Percentiles rank a stretch among this genome's conserved stretches.
Conservation (phyloP, 2,329 filamentous ascomycete genomes). For the Talaromyces sp. region DNA sequence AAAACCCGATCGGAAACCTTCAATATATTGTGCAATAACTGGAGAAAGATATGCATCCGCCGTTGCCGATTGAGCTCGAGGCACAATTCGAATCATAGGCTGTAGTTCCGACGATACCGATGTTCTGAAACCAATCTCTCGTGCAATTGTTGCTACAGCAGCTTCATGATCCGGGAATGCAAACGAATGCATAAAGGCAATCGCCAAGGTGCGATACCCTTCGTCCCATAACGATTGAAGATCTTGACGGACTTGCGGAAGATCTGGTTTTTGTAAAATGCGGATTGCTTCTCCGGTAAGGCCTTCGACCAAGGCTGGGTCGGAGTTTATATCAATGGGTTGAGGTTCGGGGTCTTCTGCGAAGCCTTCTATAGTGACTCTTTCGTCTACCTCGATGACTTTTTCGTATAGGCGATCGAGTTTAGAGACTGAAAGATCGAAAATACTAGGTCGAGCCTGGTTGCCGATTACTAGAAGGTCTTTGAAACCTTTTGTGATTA, state of each 20-base stretch:
- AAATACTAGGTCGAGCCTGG: slow-evolving; percentile 78
- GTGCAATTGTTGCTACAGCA: slow-evolving; percentile 65
- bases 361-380: slow-evolving; percentile 46
- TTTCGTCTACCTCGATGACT: slow-evolving; percentile 22
- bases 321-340: slow-evolving; percentile 17
- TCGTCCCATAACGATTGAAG: slow-evolving; percentile 48
- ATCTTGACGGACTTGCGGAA: slow-evolving; percentile 50
- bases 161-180: slow-evolving; percentile 79
- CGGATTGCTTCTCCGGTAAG: slow-evolving; percentile 59
- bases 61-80: slow-evolving; percentile 65
- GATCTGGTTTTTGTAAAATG: slow-evolving; percentile 55
- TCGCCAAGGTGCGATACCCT: slow-evolving; percentile 33
- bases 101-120: slow-evolving; percentile 70
- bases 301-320: slow-evolving; percentile 40
- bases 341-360: slow-evolving; percentile 23
- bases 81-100: slow-evolving; percentile 73
- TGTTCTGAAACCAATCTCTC: slow-evolving; percentile 70
- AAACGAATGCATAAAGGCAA: slow-evolving; percentile 70
- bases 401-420: slow-evolving; percentile 50
- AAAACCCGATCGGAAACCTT: slow-evolving; percentile 54
- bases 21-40: slow-evolving; percentile 64
- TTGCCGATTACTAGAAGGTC: slow-evolving; percentile 85
- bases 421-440: slow-evolving; percentile 75
- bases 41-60: slow-evolving; percentile 72
- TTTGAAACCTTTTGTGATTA: slow-evolving; percentile 77